These are phyloP conservation scores for Aurantiochytrium sp. DNA, from an alignment of 108 stramenopile species.

Conservation along the genomic window DNA sequence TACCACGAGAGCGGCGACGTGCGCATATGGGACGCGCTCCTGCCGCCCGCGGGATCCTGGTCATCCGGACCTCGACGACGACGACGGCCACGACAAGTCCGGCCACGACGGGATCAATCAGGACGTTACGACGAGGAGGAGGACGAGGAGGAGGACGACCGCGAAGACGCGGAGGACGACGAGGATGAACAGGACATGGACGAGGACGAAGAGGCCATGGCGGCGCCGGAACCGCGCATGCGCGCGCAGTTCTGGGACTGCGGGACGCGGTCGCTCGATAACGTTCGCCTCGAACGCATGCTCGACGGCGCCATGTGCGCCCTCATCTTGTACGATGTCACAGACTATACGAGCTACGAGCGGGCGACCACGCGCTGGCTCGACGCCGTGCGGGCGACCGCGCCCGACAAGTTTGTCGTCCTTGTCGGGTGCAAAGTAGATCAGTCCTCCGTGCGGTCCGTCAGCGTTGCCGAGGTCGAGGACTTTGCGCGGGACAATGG, in stretches of 20 bases:
- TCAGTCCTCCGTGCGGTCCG: not conserved
- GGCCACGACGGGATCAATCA: too few relatives aligned
- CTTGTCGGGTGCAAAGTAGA: slow-evolving; percentile 14
- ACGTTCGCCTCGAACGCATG: not conserved
- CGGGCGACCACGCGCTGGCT: not conserved
- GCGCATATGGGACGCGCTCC: not conserved
- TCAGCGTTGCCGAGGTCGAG: not conserved
- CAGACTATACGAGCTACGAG: not conserved
- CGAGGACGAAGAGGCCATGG: too few relatives aligned
- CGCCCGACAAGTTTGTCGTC: not conserved
- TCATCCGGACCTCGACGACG: not conserved
- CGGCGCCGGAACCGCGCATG: not conserved
- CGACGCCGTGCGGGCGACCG: not conserved
- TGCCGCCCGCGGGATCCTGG: too few relatives aligned
- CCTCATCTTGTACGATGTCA: not conserved
- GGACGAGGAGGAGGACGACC: not conserved
- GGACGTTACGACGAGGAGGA: not conserved
- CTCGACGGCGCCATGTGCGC: slow-evolving; percentile 12
- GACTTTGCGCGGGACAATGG: not conserved
- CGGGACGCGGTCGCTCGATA: not conserved
- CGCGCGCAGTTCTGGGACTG: slow-evolving; percentile 14
- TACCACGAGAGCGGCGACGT: not conserved
- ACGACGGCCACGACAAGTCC: too few relatives aligned
- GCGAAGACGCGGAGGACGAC: not conserved
- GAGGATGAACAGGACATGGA: not conserved